Evolutionary conservation across 306 rosid species (phyloP), one percentile per base, ranked within the genome.

Genomic region (Medicago arabica): DNA sequence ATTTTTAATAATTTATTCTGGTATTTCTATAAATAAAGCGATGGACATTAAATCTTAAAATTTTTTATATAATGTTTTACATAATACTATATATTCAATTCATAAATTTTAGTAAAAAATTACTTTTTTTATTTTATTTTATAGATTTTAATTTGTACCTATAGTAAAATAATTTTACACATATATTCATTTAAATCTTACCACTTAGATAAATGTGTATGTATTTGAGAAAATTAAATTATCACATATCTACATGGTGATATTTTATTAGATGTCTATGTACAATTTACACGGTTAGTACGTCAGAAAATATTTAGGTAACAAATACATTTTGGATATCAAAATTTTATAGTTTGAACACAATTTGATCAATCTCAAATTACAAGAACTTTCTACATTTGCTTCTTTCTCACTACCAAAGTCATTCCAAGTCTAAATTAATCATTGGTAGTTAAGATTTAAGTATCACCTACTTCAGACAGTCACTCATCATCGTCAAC

Each of bases 401-500:
- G 19, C 21, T 55, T 19, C 1, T 39, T 19, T n/a, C 44, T 36
- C 11, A 36, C 55, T 21, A 13, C 38, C 36, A 13, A 75, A 46
- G 16, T 9, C 13, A n/a, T 55, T n/a, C n/a, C 36, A 46, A 38
- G n/a, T 50, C 40, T 55, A 59, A 54, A 44, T 59, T 40, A 36
- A 78, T 53, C n/a, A 36, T 72, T 25, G 67, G 72, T 59, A 49
- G 76, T 72, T 72, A 39, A 70, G 60, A 72, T 64, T 64, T 55
- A 28, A 53, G 49, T 58, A 9, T 66, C 72, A 77, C 51, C 74
- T 53, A 70, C 54, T 28, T 12, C 49, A 71, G 58, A 64, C 40
- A 72, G 23, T 65, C 34, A 63, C 71, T 55, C 34, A 4, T 59
- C 75, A 67, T 67, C 61, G 79, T 74, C 83, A 73, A 73, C 46